A percentile compares a stretch with the other conserved stretches of the same genome.
These are phyloP conservation scores for Elongisporangium prolatum DNA, from an alignment of 352 stramenopile genomes.

Conservation along the genomic window DNA sequence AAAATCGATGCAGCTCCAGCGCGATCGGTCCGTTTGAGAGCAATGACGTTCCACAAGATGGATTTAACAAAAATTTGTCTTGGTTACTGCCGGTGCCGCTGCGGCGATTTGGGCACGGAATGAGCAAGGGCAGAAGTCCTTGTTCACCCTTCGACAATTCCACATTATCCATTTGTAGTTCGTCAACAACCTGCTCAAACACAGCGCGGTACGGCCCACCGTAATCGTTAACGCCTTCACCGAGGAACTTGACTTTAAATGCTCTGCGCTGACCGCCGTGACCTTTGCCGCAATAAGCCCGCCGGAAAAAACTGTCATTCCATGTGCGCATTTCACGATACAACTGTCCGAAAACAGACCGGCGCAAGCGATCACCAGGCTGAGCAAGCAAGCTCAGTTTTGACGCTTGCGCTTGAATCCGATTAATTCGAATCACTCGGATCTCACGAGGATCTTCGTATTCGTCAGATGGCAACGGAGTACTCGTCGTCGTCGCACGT, in stretches of 20 bases:
- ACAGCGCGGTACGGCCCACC: conserved; percentile 97
- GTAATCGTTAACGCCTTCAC: conserved; percentile 99
- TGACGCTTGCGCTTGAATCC: conserved; percentile 89
- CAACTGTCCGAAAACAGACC: conserved; percentile 97
- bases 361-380: conserved; percentile 77
- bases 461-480: conserved; percentile 96
- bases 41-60: conserved; percentile 73
- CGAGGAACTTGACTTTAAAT: conserved; percentile 99
- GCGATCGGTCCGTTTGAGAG: conserved; percentile 86
- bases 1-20: conserved; percentile 92
- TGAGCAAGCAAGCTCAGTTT: conserved; percentile 88
- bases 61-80: conserved; percentile 91
- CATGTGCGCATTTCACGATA: conserved; percentile 95
- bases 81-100: conserved; percentile 86
- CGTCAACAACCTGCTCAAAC: conserved; percentile 96
- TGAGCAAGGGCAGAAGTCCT: conserved; percentile 81
- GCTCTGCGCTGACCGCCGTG: conserved; percentile 96
- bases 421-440: conserved; percentile 96
- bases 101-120: conserved; percentile 86
- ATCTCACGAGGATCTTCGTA: conserved; percentile 98
- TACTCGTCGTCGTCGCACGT: conserved; percentile 94
- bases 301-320: conserved; percentile 92
- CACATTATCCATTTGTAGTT: conserved; percentile 91
- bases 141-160: conserved; percentile 83
- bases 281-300: conserved; percentile 96